These are phyloP conservation scores for Fusarium sp. DNA, from an alignment of 2,329 filamentous ascomycete genomes.

Conservation along the genomic window DNA sequence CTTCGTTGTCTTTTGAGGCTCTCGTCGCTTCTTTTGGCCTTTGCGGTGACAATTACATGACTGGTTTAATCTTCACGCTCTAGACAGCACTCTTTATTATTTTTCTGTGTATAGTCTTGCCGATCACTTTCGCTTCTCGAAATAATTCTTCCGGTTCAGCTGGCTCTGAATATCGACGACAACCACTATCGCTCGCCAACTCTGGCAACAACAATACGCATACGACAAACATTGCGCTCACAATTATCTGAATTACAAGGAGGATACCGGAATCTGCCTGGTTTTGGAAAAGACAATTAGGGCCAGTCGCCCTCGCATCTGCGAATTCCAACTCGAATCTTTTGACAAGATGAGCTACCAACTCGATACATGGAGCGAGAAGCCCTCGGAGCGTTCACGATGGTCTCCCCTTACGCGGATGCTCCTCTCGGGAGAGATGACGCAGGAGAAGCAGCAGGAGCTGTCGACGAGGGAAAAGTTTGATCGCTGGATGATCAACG, in stretches of 20 bases:
- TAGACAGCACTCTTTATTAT: constrained; percentile 45
- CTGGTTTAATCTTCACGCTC: constrained; percentile 35
- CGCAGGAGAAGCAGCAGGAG: constrained; percentile 76
- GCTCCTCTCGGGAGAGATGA: constrained; percentile 86
- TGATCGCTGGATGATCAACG: constrained; percentile 90
- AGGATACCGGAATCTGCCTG: background rate
- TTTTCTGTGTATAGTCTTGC: constrained; percentile 39
- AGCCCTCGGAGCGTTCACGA: constrained; percentile 77
- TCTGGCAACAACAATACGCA: background rate
- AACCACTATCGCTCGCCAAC: background rate
- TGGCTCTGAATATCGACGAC: constrained; percentile 36
- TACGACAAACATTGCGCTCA: background rate
- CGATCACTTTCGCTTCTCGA: constrained; percentile 5
- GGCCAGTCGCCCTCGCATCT: constrained; percentile 3
- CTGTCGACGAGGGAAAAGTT: constrained; percentile 78
- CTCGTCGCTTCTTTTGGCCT: constrained; percentile 6
- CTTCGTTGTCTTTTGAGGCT: constrained; percentile 4
- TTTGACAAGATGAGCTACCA: constrained; percentile 44
- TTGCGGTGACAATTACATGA: constrained; percentile 30
- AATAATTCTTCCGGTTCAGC: constrained; percentile 27
- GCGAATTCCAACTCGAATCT: background rate
- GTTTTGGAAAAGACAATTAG: background rate
- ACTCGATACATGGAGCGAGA: constrained; percentile 45
- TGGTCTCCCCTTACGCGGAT: constrained; percentile 86
- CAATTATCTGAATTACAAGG: background rate